Evolutionary conservation across 371 early-diverging fungal species (phyloP), one percentile per base, ranked within the genome.

Genomic region (Gilbertella persicaria): DNA sequence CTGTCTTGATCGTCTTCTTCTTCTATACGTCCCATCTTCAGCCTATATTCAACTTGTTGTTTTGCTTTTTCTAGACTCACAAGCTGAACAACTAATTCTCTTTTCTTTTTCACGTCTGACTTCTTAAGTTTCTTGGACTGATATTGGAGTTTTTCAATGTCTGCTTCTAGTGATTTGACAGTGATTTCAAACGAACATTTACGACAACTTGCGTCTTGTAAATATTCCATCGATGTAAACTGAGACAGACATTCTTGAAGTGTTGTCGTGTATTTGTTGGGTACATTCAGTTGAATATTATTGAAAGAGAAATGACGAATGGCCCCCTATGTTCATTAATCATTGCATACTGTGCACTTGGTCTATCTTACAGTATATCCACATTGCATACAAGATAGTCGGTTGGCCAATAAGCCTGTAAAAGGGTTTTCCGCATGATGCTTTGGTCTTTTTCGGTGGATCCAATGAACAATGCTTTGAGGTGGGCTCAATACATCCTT

Each of bases 281-380:
- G 89, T 20, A 88, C 73, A 7, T 75, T 79, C 26, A 89, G 68
- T 14, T 89, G 84, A 8, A 89, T 67, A 48, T 86, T 87, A 55
- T 86, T 88, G 53, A 88, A 86, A 5, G 86, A 77, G 39, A 83
- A 88, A 42, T 88, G 88, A 5, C 92, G 84, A 26, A 93, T 82
- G 0, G 91, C 88, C 43, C 88, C 86, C 66, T 77, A 53, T 19
- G 53, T 29, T 12, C 19, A 17, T 9, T n/a, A 30, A 29, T 30
- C 5, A 36, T 2, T 3, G 25, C 17, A 24, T 21, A 20, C 17
- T 38, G 33, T 12, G 40, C 40, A 36, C 37, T 53, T 19, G 38
- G 24, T 23, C 4, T 5, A n/a, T 26, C 53, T 65, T 71, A 80
- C 86, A 5, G 83, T 86, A 44, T 86, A 86, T 29, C 82, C 86